Conservation (phyloP, 2,329 filamentous ascomycete species). For the Diatrype stigma region DNA sequence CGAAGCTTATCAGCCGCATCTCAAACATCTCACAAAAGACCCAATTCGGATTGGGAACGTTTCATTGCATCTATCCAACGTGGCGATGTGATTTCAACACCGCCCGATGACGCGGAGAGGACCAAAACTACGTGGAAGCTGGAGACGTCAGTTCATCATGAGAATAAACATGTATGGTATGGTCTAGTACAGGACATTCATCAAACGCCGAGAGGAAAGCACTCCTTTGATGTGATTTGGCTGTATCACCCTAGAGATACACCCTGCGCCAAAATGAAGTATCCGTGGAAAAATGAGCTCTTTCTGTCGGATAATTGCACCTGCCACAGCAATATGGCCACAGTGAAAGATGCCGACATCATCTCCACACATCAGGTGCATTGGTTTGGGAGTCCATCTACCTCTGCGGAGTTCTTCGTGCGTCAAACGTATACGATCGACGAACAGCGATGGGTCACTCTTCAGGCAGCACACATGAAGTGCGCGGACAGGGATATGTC, state of each 20-base stretch:
- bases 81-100: conserved; percentile 47
- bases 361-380: conserved; percentile 53
- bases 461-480: conserved; percentile 49
- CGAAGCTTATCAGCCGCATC: not conserved
- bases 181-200: conserved; percentile 61
- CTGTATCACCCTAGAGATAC: conserved; percentile 70
- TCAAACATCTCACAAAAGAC: conserved; percentile 1
- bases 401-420: conserved; percentile 57
- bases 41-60: conserved; percentile 7
- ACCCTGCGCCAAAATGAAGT: conserved; percentile 61
- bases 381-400: conserved; percentile 48
- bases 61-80: conserved; percentile 32
- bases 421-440: conserved; percentile 63
- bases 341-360: conserved; percentile 52
- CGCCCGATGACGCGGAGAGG: conserved; percentile 37
- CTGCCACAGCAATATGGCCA: conserved; percentile 41
- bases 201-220: conserved; percentile 27
- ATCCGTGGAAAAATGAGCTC: conserved; percentile 67
- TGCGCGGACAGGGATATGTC: conserved; percentile 40
- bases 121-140: conserved; percentile 54
- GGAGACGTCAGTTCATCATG: conserved; percentile 37
- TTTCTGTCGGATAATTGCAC: conserved; percentile 76
- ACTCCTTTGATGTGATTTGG: conserved; percentile 64
- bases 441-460: conserved; percentile 58
- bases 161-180: conserved; percentile 58